phyloP scores from a whole-genome alignment of 2,329 filamentous ascomycete genomes.

The Fusarium sp. region DNA sequence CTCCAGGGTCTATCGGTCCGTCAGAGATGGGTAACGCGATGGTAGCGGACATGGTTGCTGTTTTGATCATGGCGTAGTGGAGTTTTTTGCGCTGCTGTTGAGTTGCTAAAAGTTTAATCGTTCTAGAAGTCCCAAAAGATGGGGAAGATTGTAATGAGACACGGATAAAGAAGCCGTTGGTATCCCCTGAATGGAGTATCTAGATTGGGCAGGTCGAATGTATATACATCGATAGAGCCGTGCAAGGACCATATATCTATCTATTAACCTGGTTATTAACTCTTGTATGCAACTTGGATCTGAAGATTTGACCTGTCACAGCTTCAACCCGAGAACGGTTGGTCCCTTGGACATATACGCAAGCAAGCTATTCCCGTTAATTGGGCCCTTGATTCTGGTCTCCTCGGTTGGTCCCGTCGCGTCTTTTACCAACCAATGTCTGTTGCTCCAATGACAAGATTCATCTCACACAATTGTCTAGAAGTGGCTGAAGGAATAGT shows the following conservation, averaged over 20 bases:
- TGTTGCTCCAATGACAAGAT: neutral
- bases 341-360: neutral
- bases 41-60: slow-evolving; percentile 17
- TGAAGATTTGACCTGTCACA: neutral
- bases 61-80: slow-evolving; percentile 27
- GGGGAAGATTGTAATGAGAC: neutral
- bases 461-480: neutral
- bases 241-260: neutral
- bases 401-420: neutral
- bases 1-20: slow-evolving; percentile 17
- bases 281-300: neutral
- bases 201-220: neutral
- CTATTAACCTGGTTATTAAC: neutral
- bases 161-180: neutral
- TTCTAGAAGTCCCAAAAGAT: neutral
- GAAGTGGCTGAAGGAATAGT: neutral
- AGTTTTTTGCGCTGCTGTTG: slow-evolving; percentile 9
- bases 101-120: neutral
- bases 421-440: neutral
- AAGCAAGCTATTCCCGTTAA: neutral
- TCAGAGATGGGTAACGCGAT: slow-evolving; percentile 7
- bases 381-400: neutral
- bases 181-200: neutral
- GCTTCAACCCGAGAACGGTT: neutral
- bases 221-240: neutral